Base-by-base conservation (phyloP, 1,139 yeast genomes). In the Sugiyamaella novakii region DNA sequence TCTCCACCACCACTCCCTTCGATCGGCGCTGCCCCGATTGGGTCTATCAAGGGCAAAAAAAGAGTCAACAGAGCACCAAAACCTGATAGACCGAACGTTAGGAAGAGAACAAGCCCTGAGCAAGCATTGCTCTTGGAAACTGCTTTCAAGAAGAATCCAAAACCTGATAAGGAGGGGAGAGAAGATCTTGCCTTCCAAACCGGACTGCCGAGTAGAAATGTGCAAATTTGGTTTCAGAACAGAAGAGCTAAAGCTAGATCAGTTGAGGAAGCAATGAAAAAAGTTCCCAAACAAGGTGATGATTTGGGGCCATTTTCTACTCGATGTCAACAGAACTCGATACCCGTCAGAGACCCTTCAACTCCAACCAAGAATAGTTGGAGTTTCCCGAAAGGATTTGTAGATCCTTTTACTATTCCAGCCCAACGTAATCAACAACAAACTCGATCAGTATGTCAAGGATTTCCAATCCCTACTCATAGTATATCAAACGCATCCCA, bases 141-240 rank as follows among this genome's bases (percentile, higher is more conserved):
- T 4, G 55, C 59, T 12, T 64, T 63, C 48, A 61, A 62, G 44
- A 56, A 54, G 35, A 53, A 54, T 28, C 66, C 65, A 14, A 60
- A 63, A 34, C 67, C 68, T 19, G 63, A 59, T 46, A 59, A 60
- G 46, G 62, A 61, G 35, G 46, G 51, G 15, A 56, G 68, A 21
- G 64, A 60, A 22, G 57, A 54, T 14, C 50, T 64, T 14, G 58
- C 65, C 7, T 27, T 43, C 27, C 51, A 55, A 17, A 61, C 65
- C 8, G 65, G 61, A 7, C 54, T 63, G 24, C 67, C 68, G 1
- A 47, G 54, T 22, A 52, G 61, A 27, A 63, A 60, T 37, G 60
- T 64, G 24, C 66, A 63, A 56, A 63, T 64, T 40, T 64, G 68
- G 68, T 63, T 64, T 50, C 68, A 64, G 45, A 64, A 64, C 43